These are phyloP conservation scores for Corymbia citriodora DNA, from an alignment of 441 rosid genomes.

Conservation along the genomic window DNA sequence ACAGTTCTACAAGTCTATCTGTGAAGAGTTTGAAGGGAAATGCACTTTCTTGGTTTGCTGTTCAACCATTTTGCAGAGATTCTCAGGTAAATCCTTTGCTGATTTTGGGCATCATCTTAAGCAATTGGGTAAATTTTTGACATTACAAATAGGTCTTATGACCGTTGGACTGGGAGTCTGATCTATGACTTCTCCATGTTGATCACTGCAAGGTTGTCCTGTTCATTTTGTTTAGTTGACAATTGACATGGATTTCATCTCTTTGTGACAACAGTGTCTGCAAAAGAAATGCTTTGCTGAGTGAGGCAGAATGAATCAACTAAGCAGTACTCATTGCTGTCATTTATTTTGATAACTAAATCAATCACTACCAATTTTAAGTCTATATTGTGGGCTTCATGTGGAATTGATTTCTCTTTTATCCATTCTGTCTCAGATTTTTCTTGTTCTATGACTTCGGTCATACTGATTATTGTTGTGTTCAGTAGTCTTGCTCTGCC, in stretches of 20 bases:
- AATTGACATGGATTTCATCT: not conserved
- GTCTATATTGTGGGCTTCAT: not conserved
- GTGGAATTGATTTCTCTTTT: not conserved
- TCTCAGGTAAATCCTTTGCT: constrained; percentile 21
- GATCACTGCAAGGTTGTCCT: not conserved
- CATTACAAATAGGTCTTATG: not conserved
- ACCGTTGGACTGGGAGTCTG: not conserved
- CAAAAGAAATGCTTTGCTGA: fast-evolving
- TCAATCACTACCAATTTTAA: not conserved
- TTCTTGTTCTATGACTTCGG: not conserved
- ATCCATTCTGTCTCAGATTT: not conserved
- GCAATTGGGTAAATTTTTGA: not conserved
- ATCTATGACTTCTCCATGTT: not conserved
- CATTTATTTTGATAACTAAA: not conserved
- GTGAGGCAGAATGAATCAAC: not conserved
- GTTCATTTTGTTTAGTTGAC: not conserved
- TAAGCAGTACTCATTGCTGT: not conserved
- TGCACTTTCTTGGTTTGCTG: constrained; percentile 21
- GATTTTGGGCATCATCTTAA: not conserved
- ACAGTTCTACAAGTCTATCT: no score
- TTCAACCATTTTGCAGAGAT: constrained; percentile 20
- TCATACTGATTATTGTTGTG: not conserved
- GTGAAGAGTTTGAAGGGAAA: not conserved
- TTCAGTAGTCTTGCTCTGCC: not conserved
- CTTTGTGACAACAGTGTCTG: not conserved